Evolutionary conservation across 2,329 filamentous ascomycete genomes (phyloP).

Genomic region (Xylaria sp.): DNA sequence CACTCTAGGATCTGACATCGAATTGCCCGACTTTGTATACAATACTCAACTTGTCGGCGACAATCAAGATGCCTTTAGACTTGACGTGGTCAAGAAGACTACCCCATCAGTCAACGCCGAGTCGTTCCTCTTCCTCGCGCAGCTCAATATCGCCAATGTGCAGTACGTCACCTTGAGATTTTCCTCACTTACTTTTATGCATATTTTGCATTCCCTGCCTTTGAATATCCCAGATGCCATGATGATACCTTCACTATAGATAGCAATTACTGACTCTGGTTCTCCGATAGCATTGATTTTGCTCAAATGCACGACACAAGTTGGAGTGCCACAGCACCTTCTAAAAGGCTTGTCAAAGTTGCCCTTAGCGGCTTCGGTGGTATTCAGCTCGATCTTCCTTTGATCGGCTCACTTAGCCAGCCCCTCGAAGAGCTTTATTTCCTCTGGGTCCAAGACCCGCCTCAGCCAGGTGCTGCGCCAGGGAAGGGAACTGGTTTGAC

Average conservation of each 20-base stretch:
- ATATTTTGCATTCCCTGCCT: too few relatives aligned
- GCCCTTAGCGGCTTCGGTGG: too few relatives aligned
- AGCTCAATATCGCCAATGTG: background rate
- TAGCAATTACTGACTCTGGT: too few relatives aligned
- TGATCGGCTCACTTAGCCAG: conserved; percentile 48
- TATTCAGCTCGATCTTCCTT: conserved; percentile 41
- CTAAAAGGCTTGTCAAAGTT: conserved; percentile 18
- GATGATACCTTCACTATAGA: too few relatives aligned
- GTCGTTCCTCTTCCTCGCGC: conserved; percentile 11
- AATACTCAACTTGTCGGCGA: conserved; percentile 9
- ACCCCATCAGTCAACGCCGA: too few relatives aligned
- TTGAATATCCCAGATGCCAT: too few relatives aligned
- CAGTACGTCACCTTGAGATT: too few relatives aligned
- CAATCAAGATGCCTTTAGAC: background rate
- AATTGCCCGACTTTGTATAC: conserved; percentile 21
- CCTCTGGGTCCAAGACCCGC: conserved; percentile 48
- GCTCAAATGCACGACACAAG: conserved; percentile 1
- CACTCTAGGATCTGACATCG: conserved; percentile 15
- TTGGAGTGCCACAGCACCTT: conserved; percentile 4
- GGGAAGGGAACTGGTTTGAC: background rate
- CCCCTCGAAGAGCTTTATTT: conserved; percentile 52
- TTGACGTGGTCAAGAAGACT: background rate
- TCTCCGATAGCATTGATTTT: conserved; percentile 8
- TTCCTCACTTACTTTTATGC: too few relatives aligned
- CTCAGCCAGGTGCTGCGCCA: conserved; percentile 34